Percentiles rank a stretch among this genome's conserved stretches.
These are phyloP conservation scores for Ceratobasidium sp. DNA, from an alignment of 1,284 basidiomycete genomes.

Conservation along the genomic window DNA sequence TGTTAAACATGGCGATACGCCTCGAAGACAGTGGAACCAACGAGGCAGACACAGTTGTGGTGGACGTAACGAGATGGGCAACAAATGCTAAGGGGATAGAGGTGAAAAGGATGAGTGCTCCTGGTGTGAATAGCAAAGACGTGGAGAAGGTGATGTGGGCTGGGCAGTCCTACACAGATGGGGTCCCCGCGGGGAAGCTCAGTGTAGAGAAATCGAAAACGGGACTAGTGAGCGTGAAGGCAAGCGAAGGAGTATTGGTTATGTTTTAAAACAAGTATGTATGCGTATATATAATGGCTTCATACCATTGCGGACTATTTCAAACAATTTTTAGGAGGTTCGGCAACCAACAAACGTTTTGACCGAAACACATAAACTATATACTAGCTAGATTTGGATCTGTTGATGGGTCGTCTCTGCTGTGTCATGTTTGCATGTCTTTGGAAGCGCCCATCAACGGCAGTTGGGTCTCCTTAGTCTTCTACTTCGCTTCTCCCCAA, in stretches of 20 bases:
- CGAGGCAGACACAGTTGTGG: constrained; percentile 49
- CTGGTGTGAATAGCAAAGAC: constrained; percentile 57
- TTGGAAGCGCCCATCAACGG: not conserved
- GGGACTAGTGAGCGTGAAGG: constrained; percentile 54
- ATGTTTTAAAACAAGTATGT: constrained; percentile 19
- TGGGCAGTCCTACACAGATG: constrained; percentile 58
- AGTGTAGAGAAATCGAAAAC: constrained; percentile 53
- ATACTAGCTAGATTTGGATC: not conserved
- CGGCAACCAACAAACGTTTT: no score
- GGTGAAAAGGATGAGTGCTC: constrained; percentile 58
- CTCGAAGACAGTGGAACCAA: constrained; percentile 51
- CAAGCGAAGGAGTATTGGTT: constrained; percentile 59
- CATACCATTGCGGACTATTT: not conserved
- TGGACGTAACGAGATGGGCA: constrained; percentile 54
- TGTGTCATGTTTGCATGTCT: not conserved
- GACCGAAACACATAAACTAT: not conserved
- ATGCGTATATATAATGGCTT: not conserved
- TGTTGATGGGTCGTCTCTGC: not conserved
- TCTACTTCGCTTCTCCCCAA: not conserved
- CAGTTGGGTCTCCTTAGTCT: not conserved
- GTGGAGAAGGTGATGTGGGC: constrained; percentile 57
- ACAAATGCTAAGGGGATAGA: constrained; percentile 44
- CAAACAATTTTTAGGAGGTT: not conserved
- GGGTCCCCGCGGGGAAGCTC: constrained; percentile 55
- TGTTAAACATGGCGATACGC: constrained; percentile 57